phyloP scores from a whole-genome alignment of 2,329 filamentous ascomycete genomes.

The Ceratocystiopsis sp. region DNA sequence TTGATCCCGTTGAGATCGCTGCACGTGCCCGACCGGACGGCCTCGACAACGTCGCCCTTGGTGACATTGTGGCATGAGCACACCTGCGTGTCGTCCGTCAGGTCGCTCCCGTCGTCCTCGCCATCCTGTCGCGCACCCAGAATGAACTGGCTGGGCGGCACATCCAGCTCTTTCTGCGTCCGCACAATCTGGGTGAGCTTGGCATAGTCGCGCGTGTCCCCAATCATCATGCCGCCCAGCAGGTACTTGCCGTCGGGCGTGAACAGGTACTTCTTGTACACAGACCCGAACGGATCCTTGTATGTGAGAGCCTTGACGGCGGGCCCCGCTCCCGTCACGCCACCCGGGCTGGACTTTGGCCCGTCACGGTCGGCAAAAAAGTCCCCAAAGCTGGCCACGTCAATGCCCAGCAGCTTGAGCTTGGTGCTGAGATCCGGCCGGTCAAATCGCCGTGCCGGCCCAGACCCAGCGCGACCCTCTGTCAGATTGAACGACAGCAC shows the following conservation, averaged over 20 bases:
- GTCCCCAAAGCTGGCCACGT: slow-evolving; percentile 85
- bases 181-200: slow-evolving; percentile 80
- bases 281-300: slow-evolving; percentile 70
- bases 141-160: slow-evolving; percentile 69
- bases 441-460: slow-evolving; percentile 46
- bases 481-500: slow-evolving; percentile 84
- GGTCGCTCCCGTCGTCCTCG: slow-evolving; percentile 57
- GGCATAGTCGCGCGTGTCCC: slow-evolving; percentile 78
- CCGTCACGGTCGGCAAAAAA: slow-evolving; percentile 84
- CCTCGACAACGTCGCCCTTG: slow-evolving; percentile 60
- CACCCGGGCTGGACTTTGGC: slow-evolving; percentile 49
- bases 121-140: slow-evolving; percentile 58
- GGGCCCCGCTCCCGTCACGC: slow-evolving; percentile 29
- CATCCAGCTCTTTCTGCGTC: slow-evolving; percentile 60
- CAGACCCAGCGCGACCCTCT: slow-evolving; percentile 33
- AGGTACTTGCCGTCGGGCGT: slow-evolving; percentile 79
- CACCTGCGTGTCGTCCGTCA: slow-evolving; percentile 73
- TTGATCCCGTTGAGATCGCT: slow-evolving; percentile 73
- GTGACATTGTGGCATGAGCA: slow-evolving; percentile 89
- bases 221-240: slow-evolving; percentile 95
- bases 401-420: slow-evolving; percentile 73
- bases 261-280: slow-evolving; percentile 92
- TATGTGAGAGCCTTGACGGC: slow-evolving; percentile 74
- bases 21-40: slow-evolving; percentile 62
- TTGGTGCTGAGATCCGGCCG: slow-evolving; percentile 81